Conservation (phyloP, 148 eudicot genomes). For the Dysphania ambrosioides region DNA sequence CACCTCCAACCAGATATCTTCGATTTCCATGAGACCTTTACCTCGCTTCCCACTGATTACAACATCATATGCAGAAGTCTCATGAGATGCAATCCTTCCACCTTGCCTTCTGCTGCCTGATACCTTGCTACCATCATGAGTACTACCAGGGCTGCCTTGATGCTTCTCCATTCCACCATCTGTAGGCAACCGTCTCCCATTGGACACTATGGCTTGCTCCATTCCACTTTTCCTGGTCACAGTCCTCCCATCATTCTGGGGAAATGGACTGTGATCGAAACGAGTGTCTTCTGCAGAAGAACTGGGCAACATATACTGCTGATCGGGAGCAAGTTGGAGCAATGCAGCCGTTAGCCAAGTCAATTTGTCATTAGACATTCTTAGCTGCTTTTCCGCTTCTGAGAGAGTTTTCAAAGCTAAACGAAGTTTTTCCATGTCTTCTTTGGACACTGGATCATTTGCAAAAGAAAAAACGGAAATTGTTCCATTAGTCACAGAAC, state of each 20-base stretch:
- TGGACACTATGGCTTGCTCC: conserved; percentile 38
- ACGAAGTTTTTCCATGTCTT: conserved; percentile 89
- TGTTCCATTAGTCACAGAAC: background rate
- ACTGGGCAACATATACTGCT: conserved; percentile 63
- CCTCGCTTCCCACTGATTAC: conserved; percentile 32
- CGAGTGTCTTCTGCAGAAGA: conserved; percentile 66
- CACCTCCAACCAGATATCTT: conserved; percentile 83
- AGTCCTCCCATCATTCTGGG: conserved; percentile 38
- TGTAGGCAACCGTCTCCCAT: conserved; percentile 37
- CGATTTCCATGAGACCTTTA: conserved; percentile 44
- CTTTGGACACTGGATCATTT: conserved; percentile 60
- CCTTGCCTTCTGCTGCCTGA: conserved; percentile 40
- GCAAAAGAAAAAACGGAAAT: background rate
- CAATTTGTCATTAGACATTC: conserved; percentile 74
- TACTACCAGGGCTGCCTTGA: conserved; percentile 41
- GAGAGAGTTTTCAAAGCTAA: conserved; percentile 88
- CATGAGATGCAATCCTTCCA: conserved; percentile 32
- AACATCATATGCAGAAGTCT: conserved; percentile 32
- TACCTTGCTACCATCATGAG: conserved; percentile 28
- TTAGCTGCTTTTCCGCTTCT: conserved; percentile 91
- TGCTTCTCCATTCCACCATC: conserved; percentile 27
- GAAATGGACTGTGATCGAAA: conserved; percentile 54
- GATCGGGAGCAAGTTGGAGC: conserved; percentile 95
- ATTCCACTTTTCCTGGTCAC: conserved; percentile 39
- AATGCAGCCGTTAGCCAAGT: conserved; percentile 95